Percentiles rank a stretch among this genome's conserved stretches.
phyloP scores from a whole-genome alignment of 306 rosid genomes.

The Datisca glomerata region DNA sequence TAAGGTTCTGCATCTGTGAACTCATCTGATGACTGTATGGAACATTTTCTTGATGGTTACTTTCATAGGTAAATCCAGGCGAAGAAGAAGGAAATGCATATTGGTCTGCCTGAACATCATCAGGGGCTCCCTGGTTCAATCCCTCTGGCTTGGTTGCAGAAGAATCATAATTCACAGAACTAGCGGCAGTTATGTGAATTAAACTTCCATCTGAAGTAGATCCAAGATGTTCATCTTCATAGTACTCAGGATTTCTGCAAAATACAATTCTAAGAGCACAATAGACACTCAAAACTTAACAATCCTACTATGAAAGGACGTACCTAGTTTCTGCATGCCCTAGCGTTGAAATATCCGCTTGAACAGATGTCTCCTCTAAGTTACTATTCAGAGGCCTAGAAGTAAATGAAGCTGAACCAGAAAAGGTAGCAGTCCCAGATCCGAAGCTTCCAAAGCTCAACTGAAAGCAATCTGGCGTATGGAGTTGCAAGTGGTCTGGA shows the following conservation, averaged over 20 bases:
- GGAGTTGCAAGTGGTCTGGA: constrained; percentile 88
- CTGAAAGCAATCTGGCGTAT: constrained; percentile 83
- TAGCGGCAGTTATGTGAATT: constrained; percentile 49
- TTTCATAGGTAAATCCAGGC: constrained; percentile 64
- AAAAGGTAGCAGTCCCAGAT: constrained; percentile 31
- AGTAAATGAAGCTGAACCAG: constrained; percentile 35
- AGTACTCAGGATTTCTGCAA: constrained; percentile 73
- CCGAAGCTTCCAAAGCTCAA: constrained; percentile 99
- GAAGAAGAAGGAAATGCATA: constrained; percentile 73
- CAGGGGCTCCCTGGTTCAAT: constrained; percentile 58
- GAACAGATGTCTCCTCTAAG: constrained; percentile 63
- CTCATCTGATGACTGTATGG: constrained; percentile 63
- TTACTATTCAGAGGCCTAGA: constrained; percentile 39
- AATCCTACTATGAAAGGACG: constrained; percentile 3
- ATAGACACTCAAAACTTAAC: constrained; percentile 4
- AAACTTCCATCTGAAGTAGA: constrained; percentile 50
- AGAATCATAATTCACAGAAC: constrained; percentile 48
- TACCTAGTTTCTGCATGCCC: constrained; percentile 66
- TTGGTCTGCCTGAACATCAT: constrained; percentile 52
- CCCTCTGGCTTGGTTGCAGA: constrained; percentile 68
- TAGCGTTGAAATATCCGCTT: constrained; percentile 51
- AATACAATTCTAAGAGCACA: constrained; percentile 13
- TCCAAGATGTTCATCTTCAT: constrained; percentile 67
- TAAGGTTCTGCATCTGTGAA: constrained; percentile 72
- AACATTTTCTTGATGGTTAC: constrained; percentile 44